Evolutionary conservation across 2,329 filamentous ascomycete species (phyloP).

Genomic region (Fusarium citri): DNA sequence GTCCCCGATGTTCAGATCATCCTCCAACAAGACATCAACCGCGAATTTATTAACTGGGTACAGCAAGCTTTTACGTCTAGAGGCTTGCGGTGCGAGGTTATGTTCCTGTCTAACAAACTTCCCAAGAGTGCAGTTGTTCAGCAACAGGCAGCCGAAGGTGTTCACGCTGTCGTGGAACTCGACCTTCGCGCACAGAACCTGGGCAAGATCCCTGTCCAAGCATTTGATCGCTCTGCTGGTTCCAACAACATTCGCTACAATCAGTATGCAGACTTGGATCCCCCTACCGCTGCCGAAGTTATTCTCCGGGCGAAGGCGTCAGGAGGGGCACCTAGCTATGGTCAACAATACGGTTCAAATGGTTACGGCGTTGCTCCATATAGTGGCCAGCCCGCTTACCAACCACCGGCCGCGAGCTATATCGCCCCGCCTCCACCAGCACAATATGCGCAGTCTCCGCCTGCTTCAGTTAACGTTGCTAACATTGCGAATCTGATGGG

Average conservation of each 20-base stretch:
- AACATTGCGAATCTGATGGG: constrained; percentile 75
- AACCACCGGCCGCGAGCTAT: constrained; percentile 48
- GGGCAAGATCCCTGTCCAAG: constrained; percentile 81
- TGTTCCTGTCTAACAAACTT: constrained; percentile 82
- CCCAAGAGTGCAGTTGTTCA: constrained; percentile 83
- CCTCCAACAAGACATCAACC: constrained; percentile 79
- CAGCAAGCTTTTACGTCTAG: constrained; percentile 79
- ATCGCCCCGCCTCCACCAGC: constrained; percentile 42
- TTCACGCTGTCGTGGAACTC: constrained; percentile 84
- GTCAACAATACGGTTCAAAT: constrained; percentile 47
- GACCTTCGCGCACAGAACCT: constrained; percentile 75
- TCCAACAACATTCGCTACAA: constrained; percentile 83
- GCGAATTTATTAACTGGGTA: constrained; percentile 85
- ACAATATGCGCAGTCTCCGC: constrained; percentile 50
- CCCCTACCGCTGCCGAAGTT: constrained; percentile 81
- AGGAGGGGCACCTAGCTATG: constrained; percentile 45
- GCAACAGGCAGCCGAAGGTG: constrained; percentile 87
- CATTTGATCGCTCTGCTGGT: constrained; percentile 85
- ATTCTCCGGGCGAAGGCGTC: constrained; percentile 75
- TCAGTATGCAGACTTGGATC: constrained; percentile 86
- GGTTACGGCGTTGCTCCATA: constrained; percentile 50
- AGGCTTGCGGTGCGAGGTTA: constrained; percentile 79
- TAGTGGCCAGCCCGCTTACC: constrained; percentile 45
- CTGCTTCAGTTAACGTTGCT: constrained; percentile 49
- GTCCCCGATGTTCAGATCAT: constrained; percentile 93